phyloP scores from a whole-genome alignment of 495 filamentous ascomycete genomes.

The Penicillium herquei region DNA sequence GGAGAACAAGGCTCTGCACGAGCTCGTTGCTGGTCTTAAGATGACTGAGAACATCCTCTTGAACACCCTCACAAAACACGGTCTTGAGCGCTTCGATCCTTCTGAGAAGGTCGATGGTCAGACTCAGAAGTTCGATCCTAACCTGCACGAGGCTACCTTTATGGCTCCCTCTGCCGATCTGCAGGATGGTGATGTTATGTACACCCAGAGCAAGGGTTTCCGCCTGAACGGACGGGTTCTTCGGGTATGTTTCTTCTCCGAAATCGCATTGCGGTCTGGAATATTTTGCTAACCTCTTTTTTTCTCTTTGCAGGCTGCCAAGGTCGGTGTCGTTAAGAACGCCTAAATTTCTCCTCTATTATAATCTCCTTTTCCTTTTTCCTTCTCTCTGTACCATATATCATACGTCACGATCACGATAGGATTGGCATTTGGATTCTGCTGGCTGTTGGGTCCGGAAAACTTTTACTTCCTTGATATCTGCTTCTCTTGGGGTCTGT shows the following conservation, averaged over 20 bases:
- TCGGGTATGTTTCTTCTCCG: conserved; percentile 52
- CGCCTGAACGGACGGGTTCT: conserved; percentile 84
- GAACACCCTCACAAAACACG: conserved; percentile 87
- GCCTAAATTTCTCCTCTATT: conserved; percentile 35
- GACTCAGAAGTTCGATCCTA: conserved; percentile 79
- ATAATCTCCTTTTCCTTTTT: conserved; percentile 17
- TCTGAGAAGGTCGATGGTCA: conserved; percentile 54
- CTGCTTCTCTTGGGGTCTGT: conserved; percentile 33
- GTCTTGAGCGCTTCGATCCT: conserved; percentile 85
- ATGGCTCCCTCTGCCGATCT: conserved; percentile 78
- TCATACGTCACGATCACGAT: conserved; percentile 37
- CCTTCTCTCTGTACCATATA: conserved; percentile 44
- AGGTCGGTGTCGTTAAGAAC: conserved; percentile 89
- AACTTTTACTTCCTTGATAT: conserved; percentile 25
- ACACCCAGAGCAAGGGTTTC: conserved; percentile 94
- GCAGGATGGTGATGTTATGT: conserved; percentile 88
- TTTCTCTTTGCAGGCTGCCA: conserved; percentile 61
- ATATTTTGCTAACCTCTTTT: conserved; percentile 14
- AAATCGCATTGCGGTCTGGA: not conserved
- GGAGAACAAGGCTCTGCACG: conserved; percentile 64
- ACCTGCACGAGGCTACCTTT: conserved; percentile 94
- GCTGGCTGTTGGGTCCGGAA: conserved; percentile 24
- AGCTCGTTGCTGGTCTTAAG: conserved; percentile 81
- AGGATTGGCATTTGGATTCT: conserved; percentile 26
- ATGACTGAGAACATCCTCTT: conserved; percentile 93